Percentiles rank a stretch among this genome's conserved stretches.
Conservation (phyloP, 805 yeast genomes). For the Candida nitratophila region DNA sequence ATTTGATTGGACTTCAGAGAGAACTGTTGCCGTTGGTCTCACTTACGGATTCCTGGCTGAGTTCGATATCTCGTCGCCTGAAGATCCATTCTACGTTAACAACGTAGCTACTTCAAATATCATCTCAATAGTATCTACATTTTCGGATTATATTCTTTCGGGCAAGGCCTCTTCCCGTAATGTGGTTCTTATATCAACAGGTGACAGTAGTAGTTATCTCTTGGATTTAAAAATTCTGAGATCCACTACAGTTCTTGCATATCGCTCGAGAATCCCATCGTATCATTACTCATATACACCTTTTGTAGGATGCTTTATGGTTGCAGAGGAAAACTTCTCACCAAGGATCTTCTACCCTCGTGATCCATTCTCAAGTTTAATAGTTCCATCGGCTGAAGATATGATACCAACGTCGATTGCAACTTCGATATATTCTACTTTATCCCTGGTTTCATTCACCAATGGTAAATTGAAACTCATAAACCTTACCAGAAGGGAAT, state of each 20-base stretch:
- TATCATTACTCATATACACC: not conserved
- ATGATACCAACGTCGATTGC: constrained; percentile 2
- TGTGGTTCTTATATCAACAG: constrained; percentile 10
- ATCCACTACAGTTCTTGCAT: not conserved
- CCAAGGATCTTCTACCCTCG: constrained; percentile 1
- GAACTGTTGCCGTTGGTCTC: constrained; percentile 18
- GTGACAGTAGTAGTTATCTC: constrained; percentile 11
- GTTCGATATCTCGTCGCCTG: constrained; percentile 13
- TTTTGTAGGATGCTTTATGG: not conserved
- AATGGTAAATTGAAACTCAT: constrained; percentile 14
- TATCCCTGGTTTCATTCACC: constrained; percentile 9
- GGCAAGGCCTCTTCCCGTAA: constrained; percentile 3
- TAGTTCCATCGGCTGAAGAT: not conserved
- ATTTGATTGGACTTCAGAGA: constrained; percentile 22
- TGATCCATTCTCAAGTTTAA: constrained; percentile 4
- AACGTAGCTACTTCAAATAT: constrained; percentile 17
- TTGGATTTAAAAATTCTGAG: constrained; percentile 10
- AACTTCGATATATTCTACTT: constrained; percentile 9
- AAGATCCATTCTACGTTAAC: constrained; percentile 15
- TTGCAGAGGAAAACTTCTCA: not conserved
- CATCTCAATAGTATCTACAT: constrained; percentile 14
- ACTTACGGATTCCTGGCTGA: constrained; percentile 22
- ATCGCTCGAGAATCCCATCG: not conserved
- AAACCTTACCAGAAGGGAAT: constrained; percentile 9
- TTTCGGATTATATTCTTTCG: constrained; percentile 8